Evolutionary conservation across 2,329 filamentous ascomycete species (phyloP).

Genomic region (Colletotrichum graminicola): DNA sequence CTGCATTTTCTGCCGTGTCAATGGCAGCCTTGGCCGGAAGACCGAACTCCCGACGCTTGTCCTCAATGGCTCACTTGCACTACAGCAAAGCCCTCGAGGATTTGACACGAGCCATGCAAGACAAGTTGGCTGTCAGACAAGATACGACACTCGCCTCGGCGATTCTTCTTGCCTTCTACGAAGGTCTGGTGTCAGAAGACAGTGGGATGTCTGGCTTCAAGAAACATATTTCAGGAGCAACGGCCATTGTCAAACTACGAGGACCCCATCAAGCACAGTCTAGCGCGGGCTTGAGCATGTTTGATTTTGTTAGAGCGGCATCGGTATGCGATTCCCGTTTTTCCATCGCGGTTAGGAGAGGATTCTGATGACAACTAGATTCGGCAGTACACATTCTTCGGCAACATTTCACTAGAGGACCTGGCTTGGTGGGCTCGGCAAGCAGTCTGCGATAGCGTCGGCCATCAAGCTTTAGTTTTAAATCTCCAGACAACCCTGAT

Average conservation of each 20-base stretch:
- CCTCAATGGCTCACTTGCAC: slow-evolving; percentile 43
- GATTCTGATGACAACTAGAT: slow-evolving; percentile 31
- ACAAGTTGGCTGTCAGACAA: slow-evolving; percentile 40
- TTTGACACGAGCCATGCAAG: slow-evolving; percentile 43
- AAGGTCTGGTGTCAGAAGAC: slow-evolving; percentile 43
- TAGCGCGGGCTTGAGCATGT: slow-evolving; percentile 44
- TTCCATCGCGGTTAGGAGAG: too few species aligned
- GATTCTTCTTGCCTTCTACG: slow-evolving; percentile 46
- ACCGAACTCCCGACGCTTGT: slow-evolving; percentile 43
- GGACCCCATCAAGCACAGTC: slow-evolving; percentile 41
- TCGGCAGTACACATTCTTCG: slow-evolving; percentile 45
- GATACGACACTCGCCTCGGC: slow-evolving; percentile 44
- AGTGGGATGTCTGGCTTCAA: slow-evolving; percentile 43
- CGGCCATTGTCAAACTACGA: slow-evolving; percentile 44
- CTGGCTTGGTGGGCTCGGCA: slow-evolving; percentile 46
- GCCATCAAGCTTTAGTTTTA: slow-evolving; percentile 45
- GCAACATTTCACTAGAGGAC: slow-evolving; percentile 43
- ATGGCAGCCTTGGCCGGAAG: slow-evolving; percentile 45
- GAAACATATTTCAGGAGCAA: slow-evolving; percentile 45
- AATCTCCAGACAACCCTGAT: slow-evolving; percentile 46
- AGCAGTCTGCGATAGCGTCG: slow-evolving; percentile 42
- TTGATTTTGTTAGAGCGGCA: slow-evolving; percentile 45
- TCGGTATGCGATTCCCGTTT: slow-evolving; percentile 37
- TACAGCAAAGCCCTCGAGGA: slow-evolving; percentile 45
- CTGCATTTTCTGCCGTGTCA: slow-evolving; percentile 44